Evolutionary conservation across 2,329 filamentous ascomycete genomes (phyloP), one percentile per base, ranked within the genome.

Genomic region (Chaetomiaceae sp.): DNA sequence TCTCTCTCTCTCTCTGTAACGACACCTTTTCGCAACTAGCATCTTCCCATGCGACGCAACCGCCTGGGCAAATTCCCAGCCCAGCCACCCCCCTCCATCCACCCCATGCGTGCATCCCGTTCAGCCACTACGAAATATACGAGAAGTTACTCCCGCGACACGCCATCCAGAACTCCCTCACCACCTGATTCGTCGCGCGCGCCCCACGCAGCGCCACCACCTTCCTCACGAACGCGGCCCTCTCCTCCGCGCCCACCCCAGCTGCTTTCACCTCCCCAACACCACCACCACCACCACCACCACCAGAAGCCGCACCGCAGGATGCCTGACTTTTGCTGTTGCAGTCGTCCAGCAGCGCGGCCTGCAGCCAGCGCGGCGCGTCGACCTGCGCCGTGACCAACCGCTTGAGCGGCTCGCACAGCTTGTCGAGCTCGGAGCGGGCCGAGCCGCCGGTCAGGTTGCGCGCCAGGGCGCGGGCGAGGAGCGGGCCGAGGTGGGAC

Each of bases 101-200:
- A 2, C 15, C 29, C 3, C 29, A 32, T 15, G 12, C 29, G 12
- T 4, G 29, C 29, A 24, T 24, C 22, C 22, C n/a, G 5, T 24
- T 24, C 22, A 4, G 26, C n/a, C 20, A 18, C 63, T 56, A 81
- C 36, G 78, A 81, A 39, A 69, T 74, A 63, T 83, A 83, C 8
- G 78, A 69, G 62, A 81, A 83, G 56, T 69, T 79, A 1, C 74
- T 73, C 6, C 77, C 77, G 50, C 84, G 71, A 51, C 81, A 83
- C 2, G 74, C 71, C n/a, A 86, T 65, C 81, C 83, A 89, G 59
- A 88, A 88, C 24, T 86, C 82, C 48, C 78, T 75, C 3, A 87
- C 78, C 1, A 86, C 71, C 45, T 81, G 74, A 52, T 83, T 86
- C 3, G 84, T 87, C 40, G 73, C 68, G 52, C 76, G 73, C 1